Percentiles rank a stretch among this genome's conserved stretches.
Conservation (phyloP, 305 asterid species). For the Stenogyne calaminthoides region DNA sequence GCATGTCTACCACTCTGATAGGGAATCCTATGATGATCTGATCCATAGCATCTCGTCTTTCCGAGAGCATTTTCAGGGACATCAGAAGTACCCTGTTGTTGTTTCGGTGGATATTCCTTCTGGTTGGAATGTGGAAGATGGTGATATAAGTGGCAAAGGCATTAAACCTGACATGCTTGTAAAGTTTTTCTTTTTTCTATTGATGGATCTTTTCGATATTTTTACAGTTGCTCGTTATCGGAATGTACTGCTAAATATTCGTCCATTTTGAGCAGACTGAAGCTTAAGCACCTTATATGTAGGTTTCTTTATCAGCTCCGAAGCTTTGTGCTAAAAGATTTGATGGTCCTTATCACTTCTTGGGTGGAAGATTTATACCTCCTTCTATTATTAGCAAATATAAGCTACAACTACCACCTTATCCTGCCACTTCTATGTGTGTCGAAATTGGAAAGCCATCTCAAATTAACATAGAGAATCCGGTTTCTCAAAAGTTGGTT, state of each 20-base stretch:
- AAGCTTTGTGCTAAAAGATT: constrained; percentile 73
- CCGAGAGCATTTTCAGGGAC: constrained; percentile 33
- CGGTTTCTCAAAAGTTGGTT: constrained; percentile 51
- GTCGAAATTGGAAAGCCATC: constrained; percentile 64
- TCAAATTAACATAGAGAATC: constrained; percentile 22
- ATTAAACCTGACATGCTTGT: constrained; percentile 91
- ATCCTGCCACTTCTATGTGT: constrained; percentile 77
- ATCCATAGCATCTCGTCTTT: constrained; percentile 48
- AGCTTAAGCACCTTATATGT: constrained; percentile 17
- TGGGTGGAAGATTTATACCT: constrained; percentile 88
- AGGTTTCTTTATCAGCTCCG: constrained; percentile 86
- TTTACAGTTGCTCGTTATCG: neutral
- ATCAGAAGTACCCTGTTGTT: constrained; percentile 45
- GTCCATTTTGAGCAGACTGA: constrained; percentile 3
- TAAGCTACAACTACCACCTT: constrained; percentile 64
- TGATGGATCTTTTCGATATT: neutral
- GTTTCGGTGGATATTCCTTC: constrained; percentile 88
- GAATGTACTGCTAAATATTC: neutral
- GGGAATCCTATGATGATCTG: constrained; percentile 74
- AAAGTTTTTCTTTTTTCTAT: neutral
- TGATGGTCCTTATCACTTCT: constrained; percentile 66
- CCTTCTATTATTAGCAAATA: constrained; percentile 51
- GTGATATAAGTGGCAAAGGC: constrained; percentile 69
- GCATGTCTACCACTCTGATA: constrained; percentile 28
- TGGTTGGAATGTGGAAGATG: constrained; percentile 93